Conservation (phyloP, 305 asterid genomes). For the Solanum chacoense region DNA sequence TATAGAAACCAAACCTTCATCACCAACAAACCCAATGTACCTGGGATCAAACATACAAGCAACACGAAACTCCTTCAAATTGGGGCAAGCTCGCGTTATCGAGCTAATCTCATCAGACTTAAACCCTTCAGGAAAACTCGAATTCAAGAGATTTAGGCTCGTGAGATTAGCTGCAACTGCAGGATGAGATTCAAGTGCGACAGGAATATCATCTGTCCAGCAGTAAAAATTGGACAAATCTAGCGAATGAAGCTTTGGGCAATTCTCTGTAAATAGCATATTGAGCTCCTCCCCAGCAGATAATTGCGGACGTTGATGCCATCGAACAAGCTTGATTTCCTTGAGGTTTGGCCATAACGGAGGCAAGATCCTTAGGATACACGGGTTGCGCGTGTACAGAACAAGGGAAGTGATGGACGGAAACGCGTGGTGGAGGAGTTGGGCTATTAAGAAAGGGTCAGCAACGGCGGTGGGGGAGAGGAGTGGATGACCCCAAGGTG, state of each 20-base stretch:
- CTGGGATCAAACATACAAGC: constrained; percentile 78
- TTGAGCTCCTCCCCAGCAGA: constrained; percentile 59
- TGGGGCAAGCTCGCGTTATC: constrained; percentile 54
- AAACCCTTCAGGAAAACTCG: constrained; percentile 69
- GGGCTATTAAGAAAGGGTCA: constrained; percentile 42
- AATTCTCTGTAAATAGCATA: constrained; percentile 21
- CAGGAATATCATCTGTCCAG: constrained; percentile 80
- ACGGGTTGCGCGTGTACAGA: constrained; percentile 46
- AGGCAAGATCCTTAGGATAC: constrained; percentile 30
- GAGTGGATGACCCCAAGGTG: constrained; percentile 89
- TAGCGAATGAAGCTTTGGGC: constrained; percentile 21
- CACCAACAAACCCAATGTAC: constrained; percentile 61
- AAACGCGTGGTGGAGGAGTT: constrained; percentile 55
- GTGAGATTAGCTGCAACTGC: constrained; percentile 32
- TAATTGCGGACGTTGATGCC: constrained; percentile 82
- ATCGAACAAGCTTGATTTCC: constrained; percentile 62
- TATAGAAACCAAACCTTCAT: constrained; percentile 46
- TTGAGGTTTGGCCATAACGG: constrained; percentile 39
- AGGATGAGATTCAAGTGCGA: constrained; percentile 38
- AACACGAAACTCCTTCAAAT: constrained; percentile 42
- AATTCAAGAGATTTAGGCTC: constrained; percentile 49
- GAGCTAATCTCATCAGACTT: constrained; percentile 52
- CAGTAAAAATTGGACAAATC: constrained; percentile 70
- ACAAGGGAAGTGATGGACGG: constrained; percentile 45
- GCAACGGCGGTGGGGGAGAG: constrained; percentile 31